Evolutionary conservation across 805 yeast species (phyloP), one percentile per base, ranked within the genome.

Genomic region (Yarrowia sp.): DNA sequence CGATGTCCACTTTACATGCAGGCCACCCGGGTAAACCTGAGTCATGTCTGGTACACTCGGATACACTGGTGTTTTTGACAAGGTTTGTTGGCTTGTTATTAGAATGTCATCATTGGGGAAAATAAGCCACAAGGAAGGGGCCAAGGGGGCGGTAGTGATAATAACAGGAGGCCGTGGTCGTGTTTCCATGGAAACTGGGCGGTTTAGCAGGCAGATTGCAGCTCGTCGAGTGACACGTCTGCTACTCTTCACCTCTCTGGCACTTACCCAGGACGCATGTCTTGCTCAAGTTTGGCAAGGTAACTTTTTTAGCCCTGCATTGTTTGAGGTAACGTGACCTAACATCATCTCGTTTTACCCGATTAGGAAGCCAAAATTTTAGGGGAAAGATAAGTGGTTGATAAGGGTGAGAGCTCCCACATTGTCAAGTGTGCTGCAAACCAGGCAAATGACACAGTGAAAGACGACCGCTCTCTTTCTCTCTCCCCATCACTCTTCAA

Each of bases 301-400:
- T 9, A 36, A 36, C 38, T 36, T 36, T 36, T 36, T 36, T 36
- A 10, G 38, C 36, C 15, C 52, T 46, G 58, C 55, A 30, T 52
- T 52, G 58, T 52, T 52, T 52, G 9, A 52, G 58, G 64, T 58
- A 58, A 58, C 64, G 64, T 58, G 64, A 58, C 64, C 64, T 58
- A 58, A 33, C 64, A 58, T 19, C 64, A 58, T 58, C 64, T 33
- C 44, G 34, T 33, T 58, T 33, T 42, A 17, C 64, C 47, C 39
- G 14, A 24, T 34, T 58, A 12, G 50, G 50, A 58, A 58, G 40
- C 40, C 50, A 42, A 58, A 58, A 52, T 52, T 58, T 58, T 58
- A 30, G 50, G 64, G 40, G 50, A 58, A 30, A 58, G 64, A 58
- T 58, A 58, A 52, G 64, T 33, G 64, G 50, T 58, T 42, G 64